Evolutionary conservation across 495 filamentous ascomycete species (phyloP).

Genomic region (Hypoxylon fragiforme): DNA sequence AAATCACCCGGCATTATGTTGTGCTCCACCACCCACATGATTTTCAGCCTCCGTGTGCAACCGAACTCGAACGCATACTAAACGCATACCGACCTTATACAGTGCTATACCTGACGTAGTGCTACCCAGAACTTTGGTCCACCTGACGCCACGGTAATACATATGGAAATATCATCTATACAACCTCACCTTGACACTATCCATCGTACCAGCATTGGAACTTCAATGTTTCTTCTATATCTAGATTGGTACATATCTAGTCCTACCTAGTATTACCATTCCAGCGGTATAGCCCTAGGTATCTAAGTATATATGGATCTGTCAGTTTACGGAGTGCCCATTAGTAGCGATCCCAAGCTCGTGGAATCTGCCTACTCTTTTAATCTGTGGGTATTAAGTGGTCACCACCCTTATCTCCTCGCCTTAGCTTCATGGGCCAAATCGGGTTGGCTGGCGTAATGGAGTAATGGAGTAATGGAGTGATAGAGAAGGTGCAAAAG

Average conservation of each 20-base stretch:
- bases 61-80: conserved; percentile 15
- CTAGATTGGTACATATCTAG: too few relatives aligned
- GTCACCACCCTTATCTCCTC: too few relatives aligned
- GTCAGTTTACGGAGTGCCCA: conserved; percentile 8
- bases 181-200: too few relatives aligned
- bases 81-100: conserved; percentile 12
- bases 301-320: too few relatives aligned
- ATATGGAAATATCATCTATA: neutral
- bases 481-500: conserved; percentile 23
- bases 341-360: conserved; percentile 7
- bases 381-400: too few relatives aligned
- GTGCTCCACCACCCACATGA: conserved; percentile 34
- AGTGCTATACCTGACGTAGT: too few relatives aligned
- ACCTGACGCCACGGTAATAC: conserved; percentile 14
- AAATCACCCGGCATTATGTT: conserved; percentile 14
- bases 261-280: neutral
- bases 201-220: too few relatives aligned
- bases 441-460: conserved; percentile 9
- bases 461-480: too few relatives aligned
- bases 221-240: too few relatives aligned
- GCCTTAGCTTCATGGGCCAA: conserved; percentile 17
- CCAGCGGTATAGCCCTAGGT: neutral
- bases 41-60: conserved; percentile 37
- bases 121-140: conserved; percentile 13
- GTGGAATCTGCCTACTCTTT: conserved; percentile 10